Percentiles rank a stretch among this genome's conserved stretches.
phyloP scores from a whole-genome alignment of 805 yeast species.

The Metschnikowia santaceciliae region DNA sequence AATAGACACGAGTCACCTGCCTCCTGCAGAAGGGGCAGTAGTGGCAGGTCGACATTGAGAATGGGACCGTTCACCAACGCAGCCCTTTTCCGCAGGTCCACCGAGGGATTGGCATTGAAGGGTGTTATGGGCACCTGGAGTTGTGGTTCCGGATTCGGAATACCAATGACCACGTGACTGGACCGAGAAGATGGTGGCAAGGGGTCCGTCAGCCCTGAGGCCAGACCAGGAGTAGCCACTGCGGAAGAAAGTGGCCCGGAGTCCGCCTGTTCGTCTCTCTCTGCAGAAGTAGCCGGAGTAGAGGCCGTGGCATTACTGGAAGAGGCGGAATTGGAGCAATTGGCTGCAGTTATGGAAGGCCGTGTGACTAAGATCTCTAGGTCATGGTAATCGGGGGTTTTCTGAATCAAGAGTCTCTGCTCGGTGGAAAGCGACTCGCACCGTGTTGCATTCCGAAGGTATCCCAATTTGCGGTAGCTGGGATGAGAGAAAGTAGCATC shows the following conservation, averaged over 20 bases:
- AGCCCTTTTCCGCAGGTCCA: constrained; percentile 72
- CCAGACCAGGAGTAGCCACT: constrained; percentile 20
- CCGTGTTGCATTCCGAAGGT: constrained; percentile 26
- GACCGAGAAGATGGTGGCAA: constrained; percentile 28
- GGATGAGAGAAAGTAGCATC: constrained; percentile 2
- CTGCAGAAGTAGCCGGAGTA: constrained; percentile 12
- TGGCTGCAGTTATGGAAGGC: constrained; percentile 16
- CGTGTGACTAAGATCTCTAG: constrained; percentile 35
- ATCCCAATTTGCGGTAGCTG: constrained; percentile 7
- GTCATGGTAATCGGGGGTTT: constrained; percentile 28
- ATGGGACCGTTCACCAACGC: constrained; percentile 83
- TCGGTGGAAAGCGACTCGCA: constrained; percentile 33
- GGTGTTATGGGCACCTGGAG: constrained; percentile 35
- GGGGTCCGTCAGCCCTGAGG: constrained; percentile 6
- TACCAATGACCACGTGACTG: constrained; percentile 36
- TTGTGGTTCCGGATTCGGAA: constrained; percentile 37
- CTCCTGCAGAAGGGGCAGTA: constrained; percentile 36
- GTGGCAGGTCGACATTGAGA: constrained; percentile 69
- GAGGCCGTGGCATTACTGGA: constrained; percentile 8
- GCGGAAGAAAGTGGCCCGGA: constrained; percentile 22
- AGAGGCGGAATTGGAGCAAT: neutral
- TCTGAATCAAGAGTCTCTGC: constrained; percentile 29
- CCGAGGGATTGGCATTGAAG: constrained; percentile 40
- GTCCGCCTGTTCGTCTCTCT: constrained; percentile 30
- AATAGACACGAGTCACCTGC: constrained; percentile 29